These are phyloP conservation scores for Ceratocystis colombiana DNA, from an alignment of 2,329 filamentous ascomycete species.

Conservation along the genomic window DNA sequence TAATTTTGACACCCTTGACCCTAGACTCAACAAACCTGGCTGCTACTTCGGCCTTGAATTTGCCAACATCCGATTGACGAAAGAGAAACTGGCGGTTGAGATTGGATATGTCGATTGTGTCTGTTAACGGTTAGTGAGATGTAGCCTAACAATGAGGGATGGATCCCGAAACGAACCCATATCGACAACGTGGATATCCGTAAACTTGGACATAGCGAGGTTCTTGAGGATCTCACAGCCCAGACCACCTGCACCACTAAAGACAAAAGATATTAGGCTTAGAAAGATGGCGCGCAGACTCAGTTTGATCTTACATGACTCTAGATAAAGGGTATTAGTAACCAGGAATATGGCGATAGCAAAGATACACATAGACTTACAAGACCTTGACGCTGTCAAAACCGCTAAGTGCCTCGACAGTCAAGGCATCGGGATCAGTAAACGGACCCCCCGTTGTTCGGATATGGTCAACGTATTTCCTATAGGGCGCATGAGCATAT, in stretches of 20 bases:
- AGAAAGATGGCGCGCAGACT: constrained; percentile 26
- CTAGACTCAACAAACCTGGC: constrained; percentile 83
- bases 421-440: constrained; percentile 53
- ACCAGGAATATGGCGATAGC: background rate
- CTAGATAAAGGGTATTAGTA: constrained; percentile 31
- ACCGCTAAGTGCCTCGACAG: constrained; percentile 43
- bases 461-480: constrained; percentile 76
- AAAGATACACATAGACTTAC: constrained; percentile 38
- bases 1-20: constrained; percentile 85
- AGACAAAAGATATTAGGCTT: constrained; percentile 26
- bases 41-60: constrained; percentile 85
- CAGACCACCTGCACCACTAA: constrained; percentile 80
- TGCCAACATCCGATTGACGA: constrained; percentile 80
- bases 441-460: constrained; percentile 70
- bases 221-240: constrained; percentile 97
- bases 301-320: constrained; percentile 38
- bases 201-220: constrained; percentile 88
- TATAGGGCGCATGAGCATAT: constrained; percentile 33
- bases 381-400: constrained; percentile 66
- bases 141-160: background rate
- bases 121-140: constrained; percentile 36
- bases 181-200: constrained; percentile 95
- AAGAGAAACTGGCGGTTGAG: constrained; percentile 97
- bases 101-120: constrained; percentile 98
- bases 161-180: constrained; percentile 55